phyloP scores from a whole-genome alignment of 148 eudicot species.

The Fallopia convolvulus region DNA sequence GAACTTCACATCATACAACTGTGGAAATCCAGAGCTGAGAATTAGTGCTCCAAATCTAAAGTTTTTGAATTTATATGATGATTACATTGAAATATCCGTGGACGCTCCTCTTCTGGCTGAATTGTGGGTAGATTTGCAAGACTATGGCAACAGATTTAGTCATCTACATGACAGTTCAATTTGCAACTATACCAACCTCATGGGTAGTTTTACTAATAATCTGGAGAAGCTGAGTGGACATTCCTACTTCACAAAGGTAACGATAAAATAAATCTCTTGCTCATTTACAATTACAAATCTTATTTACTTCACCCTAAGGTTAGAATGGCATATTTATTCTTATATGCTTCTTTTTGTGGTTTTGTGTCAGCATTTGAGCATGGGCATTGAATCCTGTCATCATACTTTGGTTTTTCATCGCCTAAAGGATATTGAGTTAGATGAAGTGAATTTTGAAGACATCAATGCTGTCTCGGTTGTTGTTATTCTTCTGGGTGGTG shows the following conservation, averaged over 20 bases:
- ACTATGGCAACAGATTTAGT: conserved; percentile 26
- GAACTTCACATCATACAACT: conserved; percentile 38
- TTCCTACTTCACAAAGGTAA: conserved; percentile 62
- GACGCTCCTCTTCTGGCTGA: conserved; percentile 39
- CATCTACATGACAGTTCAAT: conserved; percentile 32
- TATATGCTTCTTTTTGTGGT: background rate
- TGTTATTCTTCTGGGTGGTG: conserved; percentile 59
- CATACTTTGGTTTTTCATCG: conserved; percentile 30
- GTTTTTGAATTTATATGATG: conserved; percentile 46
- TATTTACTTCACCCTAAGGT: background rate
- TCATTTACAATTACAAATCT: background rate
- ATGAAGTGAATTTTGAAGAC: conserved; percentile 78
- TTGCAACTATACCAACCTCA: conserved; percentile 55
- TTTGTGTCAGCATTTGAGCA: conserved; percentile 54
- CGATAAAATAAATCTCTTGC: background rate
- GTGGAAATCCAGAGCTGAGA: conserved; percentile 43
- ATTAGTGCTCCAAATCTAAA: conserved; percentile 64
- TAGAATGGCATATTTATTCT: too few species aligned
- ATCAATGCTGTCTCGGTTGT: conserved; percentile 62
- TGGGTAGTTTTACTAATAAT: conserved; percentile 46
- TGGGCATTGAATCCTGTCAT: conserved; percentile 49
- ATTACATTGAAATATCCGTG: conserved; percentile 50
- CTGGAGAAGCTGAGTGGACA: conserved; percentile 57
- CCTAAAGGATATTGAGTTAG: conserved; percentile 51
- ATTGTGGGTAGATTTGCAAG: conserved; percentile 42